These are phyloP conservation scores for Penicillium sclerotiorum DNA, from an alignment of 2,329 filamentous ascomycete genomes.

Conservation along the genomic window DNA sequence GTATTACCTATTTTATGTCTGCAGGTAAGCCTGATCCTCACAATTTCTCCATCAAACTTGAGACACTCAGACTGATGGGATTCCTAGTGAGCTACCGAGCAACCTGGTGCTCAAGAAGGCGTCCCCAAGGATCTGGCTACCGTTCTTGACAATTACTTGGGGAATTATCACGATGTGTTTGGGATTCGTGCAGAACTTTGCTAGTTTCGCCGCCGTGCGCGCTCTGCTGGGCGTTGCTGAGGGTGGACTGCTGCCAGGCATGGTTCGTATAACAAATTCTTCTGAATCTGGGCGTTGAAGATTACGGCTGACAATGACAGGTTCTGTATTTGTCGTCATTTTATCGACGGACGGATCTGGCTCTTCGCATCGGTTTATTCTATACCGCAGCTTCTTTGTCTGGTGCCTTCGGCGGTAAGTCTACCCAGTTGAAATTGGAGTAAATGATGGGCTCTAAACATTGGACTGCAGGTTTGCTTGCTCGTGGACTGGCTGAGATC, in stretches of 20 bases:
- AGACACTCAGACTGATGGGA: neutral
- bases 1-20: conserved; percentile 63
- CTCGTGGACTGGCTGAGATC: conserved; percentile 64
- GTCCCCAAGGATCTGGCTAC: conserved; percentile 63
- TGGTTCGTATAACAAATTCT: conserved; percentile 50
- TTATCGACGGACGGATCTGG: conserved; percentile 62
- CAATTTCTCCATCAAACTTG: neutral
- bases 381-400: conserved; percentile 68
- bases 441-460: neutral
- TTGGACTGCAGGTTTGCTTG: conserved; percentile 58
- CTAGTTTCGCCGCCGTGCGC: conserved; percentile 63
- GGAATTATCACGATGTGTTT: conserved; percentile 56
- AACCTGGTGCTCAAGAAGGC: conserved; percentile 66
- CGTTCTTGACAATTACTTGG: conserved; percentile 60
- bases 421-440: neutral
- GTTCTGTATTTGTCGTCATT: conserved; percentile 67
- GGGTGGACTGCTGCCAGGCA: conserved; percentile 67
- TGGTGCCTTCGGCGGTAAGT: conserved; percentile 62
- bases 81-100: conserved; percentile 61
- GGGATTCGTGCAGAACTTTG: conserved; percentile 43
- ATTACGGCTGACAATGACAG: conserved; percentile 31
- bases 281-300: neutral
- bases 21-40: conserved; percentile 50
- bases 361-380: conserved; percentile 66
- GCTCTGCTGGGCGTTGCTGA: conserved; percentile 65